These are phyloP conservation scores for Nakazawaea wyomingensis DNA, from an alignment of 805 yeast genomes.

Conservation along the genomic window DNA sequence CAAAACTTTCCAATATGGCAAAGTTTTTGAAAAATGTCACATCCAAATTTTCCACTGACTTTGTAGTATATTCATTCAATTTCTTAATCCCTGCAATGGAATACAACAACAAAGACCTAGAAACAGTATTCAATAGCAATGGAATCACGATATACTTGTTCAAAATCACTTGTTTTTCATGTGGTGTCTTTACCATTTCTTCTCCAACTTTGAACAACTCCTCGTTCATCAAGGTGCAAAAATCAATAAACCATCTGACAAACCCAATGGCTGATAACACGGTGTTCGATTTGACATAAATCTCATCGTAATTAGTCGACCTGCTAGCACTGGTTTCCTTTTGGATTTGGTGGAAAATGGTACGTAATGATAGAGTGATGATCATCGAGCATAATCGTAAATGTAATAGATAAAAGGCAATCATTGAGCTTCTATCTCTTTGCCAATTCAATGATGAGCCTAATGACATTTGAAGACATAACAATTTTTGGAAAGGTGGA, in stretches of 20 bases:
- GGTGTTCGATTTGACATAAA: slow-evolving; percentile 56
- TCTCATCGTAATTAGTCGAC: slow-evolving; percentile 38
- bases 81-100: slow-evolving; percentile 63
- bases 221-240: slow-evolving; percentile 65
- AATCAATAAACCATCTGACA: slow-evolving; percentile 81
- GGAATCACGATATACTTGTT: slow-evolving; percentile 43
- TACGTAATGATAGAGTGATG: slow-evolving; percentile 53
- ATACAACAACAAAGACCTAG: slow-evolving; percentile 60
- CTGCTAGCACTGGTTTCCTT: slow-evolving; percentile 37
- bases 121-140: slow-evolving; percentile 60
- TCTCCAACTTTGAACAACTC: slow-evolving; percentile 51
- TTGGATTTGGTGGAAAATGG: slow-evolving; percentile 60
- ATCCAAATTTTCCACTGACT: slow-evolving; percentile 47
- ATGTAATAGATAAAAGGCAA: slow-evolving; percentile 63
- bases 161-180: slow-evolving; percentile 19
- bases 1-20: slow-evolving; percentile 50
- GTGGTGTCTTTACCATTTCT: slow-evolving; percentile 19
- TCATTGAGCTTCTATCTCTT: slow-evolving; percentile 33
- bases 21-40: slow-evolving; percentile 25
- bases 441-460: slow-evolving; percentile 43
- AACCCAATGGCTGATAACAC: slow-evolving; percentile 67
- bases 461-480: slow-evolving; percentile 63
- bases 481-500: slow-evolving; percentile 71
- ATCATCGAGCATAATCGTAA: slow-evolving; percentile 70
- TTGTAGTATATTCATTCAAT: slow-evolving; percentile 51